phyloP scores from a whole-genome alignment of 2,329 filamentous ascomycete species.

The Ophiostoma ulmi region DNA sequence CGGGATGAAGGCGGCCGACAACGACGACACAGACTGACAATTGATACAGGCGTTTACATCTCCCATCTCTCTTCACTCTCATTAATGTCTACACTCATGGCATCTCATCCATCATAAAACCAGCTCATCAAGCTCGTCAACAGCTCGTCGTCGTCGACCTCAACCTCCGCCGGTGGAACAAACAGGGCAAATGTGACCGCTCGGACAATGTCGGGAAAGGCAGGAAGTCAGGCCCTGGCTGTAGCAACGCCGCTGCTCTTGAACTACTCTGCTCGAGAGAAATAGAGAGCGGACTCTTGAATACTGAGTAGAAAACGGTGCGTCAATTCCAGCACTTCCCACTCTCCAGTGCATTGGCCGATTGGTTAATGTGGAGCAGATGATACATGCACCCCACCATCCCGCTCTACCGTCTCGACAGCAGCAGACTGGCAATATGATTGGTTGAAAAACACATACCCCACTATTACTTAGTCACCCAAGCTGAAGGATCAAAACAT shows the following conservation, averaged over 20 bases:
- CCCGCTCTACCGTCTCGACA: not conserved
- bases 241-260: not conserved
- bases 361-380: not conserved
- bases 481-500: not conserved
- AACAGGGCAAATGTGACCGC: not conserved
- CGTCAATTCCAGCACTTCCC: not conserved
- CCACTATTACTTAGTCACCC: not conserved
- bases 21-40: not conserved
- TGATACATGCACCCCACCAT: not conserved
- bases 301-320: not conserved
- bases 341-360: not conserved
- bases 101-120: too few species aligned
- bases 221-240: conserved; percentile 4
- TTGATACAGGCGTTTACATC: not conserved
- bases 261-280: not conserved
- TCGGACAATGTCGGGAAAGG: conserved; percentile 24
- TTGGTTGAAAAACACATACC: not conserved
- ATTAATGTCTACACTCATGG: too few species aligned
- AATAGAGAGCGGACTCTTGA: not conserved
- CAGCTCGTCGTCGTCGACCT: not conserved
- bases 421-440: not conserved
- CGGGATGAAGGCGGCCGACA: not conserved
- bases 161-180: not conserved
- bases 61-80: too few species aligned
- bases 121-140: not conserved